Evolutionary conservation across 2,329 filamentous ascomycete species (phyloP).

Genomic region (Aspergillus amoenus): DNA sequence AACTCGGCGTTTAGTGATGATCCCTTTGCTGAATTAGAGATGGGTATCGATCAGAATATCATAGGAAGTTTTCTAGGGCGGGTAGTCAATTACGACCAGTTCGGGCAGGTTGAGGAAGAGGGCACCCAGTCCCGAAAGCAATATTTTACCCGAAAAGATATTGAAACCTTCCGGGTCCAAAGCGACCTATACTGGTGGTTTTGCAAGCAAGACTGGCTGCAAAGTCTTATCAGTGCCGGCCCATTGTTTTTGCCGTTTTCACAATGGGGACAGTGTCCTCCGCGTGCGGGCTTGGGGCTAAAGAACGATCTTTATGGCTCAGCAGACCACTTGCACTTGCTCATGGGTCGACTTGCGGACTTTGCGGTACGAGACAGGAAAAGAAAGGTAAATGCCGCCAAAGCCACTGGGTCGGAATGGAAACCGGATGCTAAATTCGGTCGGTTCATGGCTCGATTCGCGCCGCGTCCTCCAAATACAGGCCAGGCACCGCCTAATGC

Average conservation of each 20-base stretch:
- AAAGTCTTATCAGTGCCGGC: constrained; percentile 85
- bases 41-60: constrained; percentile 56
- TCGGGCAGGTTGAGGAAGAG: constrained; percentile 49
- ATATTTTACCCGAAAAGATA: constrained; percentile 56
- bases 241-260: constrained; percentile 76
- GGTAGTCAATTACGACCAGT: constrained; percentile 58
- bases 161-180: constrained; percentile 76
- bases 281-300: constrained; percentile 74
- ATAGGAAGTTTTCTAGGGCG: constrained; percentile 60
- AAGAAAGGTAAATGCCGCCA: constrained; percentile 71
- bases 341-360: constrained; percentile 75
- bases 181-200: constrained; percentile 96
- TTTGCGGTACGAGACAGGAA: constrained; percentile 76
- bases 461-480: not conserved
- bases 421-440: constrained; percentile 53
- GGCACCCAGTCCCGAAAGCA: constrained; percentile 24
- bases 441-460: constrained; percentile 36
- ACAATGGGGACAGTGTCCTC: constrained; percentile 82
- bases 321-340: constrained; percentile 80
- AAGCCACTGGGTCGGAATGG: constrained; percentile 59
- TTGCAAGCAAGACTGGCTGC: constrained; percentile 88
- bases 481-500: not conserved
- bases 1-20: constrained; percentile 41
- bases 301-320: constrained; percentile 81
- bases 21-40: constrained; percentile 43